A percentile compares a stretch with the other conserved stretches of the same genome.
Conservation (phyloP, 1,284 basidiomycete genomes). For the Tylopilus orsonianus region DNA sequence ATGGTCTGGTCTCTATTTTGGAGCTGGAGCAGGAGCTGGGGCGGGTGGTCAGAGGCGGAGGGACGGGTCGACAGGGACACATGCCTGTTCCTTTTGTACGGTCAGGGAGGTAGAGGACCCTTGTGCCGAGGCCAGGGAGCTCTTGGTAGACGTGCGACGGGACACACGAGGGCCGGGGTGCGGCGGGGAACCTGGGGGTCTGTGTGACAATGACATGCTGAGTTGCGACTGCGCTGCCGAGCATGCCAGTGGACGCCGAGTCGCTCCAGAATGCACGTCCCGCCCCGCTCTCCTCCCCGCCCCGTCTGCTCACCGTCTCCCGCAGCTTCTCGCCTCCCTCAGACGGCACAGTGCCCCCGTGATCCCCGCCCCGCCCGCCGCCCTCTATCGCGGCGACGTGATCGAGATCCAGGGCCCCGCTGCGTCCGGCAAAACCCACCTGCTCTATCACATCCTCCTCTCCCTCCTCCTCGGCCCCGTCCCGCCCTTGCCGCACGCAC, state of each 20-base stretch:
- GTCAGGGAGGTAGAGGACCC: constrained; percentile 61
- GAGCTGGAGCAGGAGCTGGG: constrained; percentile 67
- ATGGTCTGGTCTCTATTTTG: constrained; percentile 77
- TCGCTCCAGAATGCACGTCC: constrained; percentile 46
- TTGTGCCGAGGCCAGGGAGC: constrained; percentile 40
- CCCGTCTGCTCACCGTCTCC: constrained; percentile 13
- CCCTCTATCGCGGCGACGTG: constrained; percentile 45
- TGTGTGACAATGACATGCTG: constrained; percentile 40
- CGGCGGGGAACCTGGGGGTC: constrained; percentile 33
- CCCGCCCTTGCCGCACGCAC: constrained; percentile 35
- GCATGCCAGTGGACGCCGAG: constrained; percentile 35
- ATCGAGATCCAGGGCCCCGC: constrained; percentile 75
- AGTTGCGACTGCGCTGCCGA: neutral
- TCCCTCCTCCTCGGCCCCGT: constrained; percentile 61
- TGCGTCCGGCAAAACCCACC: constrained; percentile 70
- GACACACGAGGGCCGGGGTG: constrained; percentile 40
- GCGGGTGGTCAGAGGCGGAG: constrained; percentile 6
- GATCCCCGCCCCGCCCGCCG: constrained; percentile 26
- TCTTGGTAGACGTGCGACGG: constrained; percentile 52
- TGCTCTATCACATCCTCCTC: constrained; percentile 65
- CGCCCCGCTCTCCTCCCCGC: neutral
- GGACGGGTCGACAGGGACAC: constrained; percentile 20
- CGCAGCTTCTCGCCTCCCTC: constrained; percentile 24
- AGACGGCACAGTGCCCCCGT: constrained; percentile 23
- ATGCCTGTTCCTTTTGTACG: constrained; percentile 76